phyloP scores from a whole-genome alignment of 257 asterid genomes.

The Euphrasia confusa region DNA sequence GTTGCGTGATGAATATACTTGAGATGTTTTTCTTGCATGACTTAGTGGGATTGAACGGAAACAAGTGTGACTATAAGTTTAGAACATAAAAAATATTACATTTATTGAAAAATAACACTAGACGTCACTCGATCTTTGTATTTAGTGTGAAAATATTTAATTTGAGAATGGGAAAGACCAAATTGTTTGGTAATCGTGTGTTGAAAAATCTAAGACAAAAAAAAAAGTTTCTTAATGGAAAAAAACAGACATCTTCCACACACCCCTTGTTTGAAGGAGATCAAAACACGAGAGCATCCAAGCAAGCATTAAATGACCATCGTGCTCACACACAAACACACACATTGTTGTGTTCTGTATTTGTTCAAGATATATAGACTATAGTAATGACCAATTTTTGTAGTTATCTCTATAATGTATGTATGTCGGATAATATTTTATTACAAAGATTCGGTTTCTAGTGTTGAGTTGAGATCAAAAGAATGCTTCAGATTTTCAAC shows the following conservation, averaged over 20 bases:
- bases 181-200: constrained; percentile 25
- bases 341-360: background rate
- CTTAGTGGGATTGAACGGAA: too few relatives aligned
- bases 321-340: constrained; percentile 18
- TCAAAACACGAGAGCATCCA: constrained; percentile 31
- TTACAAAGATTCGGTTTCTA: background rate
- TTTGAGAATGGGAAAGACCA: constrained; percentile 4
- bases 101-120: too few relatives aligned
- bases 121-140: too few relatives aligned
- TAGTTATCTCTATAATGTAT: background rate
- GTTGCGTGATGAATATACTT: too few relatives aligned
- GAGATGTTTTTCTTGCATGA: too few relatives aligned
- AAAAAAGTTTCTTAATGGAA: background rate
- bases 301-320: constrained; percentile 38
- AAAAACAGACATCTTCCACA: constrained; percentile 41
- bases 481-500: too few relatives aligned
- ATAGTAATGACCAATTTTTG: background rate
- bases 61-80: too few relatives aligned
- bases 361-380: background rate
- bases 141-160: too few relatives aligned
- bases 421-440: background rate
- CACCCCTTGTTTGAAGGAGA: constrained; percentile 28
- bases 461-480: background rate
- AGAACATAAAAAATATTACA: too few relatives aligned
- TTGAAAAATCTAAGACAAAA: constrained; percentile 22